Percentiles rank a stretch among this genome's conserved stretches.
Conservation (phyloP, 345 rosid genomes). For the Corymbia maculata region DNA sequence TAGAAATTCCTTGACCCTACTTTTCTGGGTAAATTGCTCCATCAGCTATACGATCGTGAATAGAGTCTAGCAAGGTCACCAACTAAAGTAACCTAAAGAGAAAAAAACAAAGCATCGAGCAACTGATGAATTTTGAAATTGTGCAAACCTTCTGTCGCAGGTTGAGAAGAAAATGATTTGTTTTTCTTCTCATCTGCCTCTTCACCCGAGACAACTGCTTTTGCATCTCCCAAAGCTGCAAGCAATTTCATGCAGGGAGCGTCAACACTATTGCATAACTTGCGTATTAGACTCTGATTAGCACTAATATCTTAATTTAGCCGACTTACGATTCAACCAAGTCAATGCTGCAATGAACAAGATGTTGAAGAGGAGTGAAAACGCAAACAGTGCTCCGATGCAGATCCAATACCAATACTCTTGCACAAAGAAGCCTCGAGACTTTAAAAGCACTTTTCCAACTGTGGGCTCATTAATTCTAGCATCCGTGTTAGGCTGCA, state of each 20-base stretch:
- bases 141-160: slow-evolving; percentile 25
- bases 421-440: slow-evolving; percentile 53
- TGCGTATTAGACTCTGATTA: no score
- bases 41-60: neutral
- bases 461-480: slow-evolving; percentile 18
- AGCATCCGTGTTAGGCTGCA: slow-evolving; percentile 38
- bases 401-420: slow-evolving; percentile 74
- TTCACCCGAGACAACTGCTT: slow-evolving; percentile 31
- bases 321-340: slow-evolving; percentile 61
- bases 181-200: slow-evolving; percentile 16
- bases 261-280: neutral
- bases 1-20: neutral
- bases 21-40: neutral
- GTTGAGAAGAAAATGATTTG: neutral
- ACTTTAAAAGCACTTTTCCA: slow-evolving; percentile 47
- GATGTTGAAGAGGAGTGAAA: slow-evolving; percentile 56
- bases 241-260: neutral
- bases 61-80: neutral
- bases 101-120: neutral
- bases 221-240: slow-evolving; percentile 56
- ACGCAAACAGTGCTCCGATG: slow-evolving; percentile 56
- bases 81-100: neutral
- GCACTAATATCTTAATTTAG: neutral
- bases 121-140: neutral
- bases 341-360: slow-evolving; percentile 49